phyloP scores from a whole-genome alignment of 2,329 filamentous ascomycete species.

The Dactylellina sp. region DNA sequence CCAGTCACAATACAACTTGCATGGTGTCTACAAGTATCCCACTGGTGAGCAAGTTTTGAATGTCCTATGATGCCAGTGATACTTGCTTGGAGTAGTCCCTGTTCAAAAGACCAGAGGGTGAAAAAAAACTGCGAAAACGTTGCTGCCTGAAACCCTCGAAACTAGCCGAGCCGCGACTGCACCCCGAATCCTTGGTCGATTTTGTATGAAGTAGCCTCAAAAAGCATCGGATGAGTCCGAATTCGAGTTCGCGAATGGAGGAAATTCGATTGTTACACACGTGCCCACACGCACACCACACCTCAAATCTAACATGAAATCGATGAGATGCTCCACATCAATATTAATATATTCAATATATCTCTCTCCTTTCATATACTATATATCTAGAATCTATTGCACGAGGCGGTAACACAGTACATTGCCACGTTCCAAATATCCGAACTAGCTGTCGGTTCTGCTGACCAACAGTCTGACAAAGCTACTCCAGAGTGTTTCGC shows the following conservation, averaged over 20 bases:
- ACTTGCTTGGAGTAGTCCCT: conserved; percentile 7
- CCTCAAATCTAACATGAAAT: neutral
- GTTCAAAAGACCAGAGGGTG: conserved; percentile 7
- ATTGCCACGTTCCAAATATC: conserved; percentile 48
- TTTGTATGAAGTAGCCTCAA: neutral
- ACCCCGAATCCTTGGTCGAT: neutral
- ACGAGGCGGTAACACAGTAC: conserved; percentile 10
- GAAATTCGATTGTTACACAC: conserved; percentile 22
- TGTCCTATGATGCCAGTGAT: conserved; percentile 1
- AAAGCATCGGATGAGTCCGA: conserved; percentile 18
- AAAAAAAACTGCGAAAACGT: conserved; percentile 45
- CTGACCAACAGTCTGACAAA: conserved; percentile 46
- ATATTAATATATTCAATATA: conserved; percentile 42
- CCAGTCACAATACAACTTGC: conserved; percentile 3
- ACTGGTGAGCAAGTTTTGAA: neutral
- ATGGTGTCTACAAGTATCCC: conserved; percentile 19
- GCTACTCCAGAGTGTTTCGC: conserved; percentile 13
- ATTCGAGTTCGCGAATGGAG: neutral
- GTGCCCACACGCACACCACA: neutral
- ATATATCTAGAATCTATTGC: neutral
- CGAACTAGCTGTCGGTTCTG: conserved; percentile 19
- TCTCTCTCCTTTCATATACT: neutral
- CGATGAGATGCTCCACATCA: neutral
- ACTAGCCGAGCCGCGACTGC: conserved; percentile 45
- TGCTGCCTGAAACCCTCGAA: conserved; percentile 54